Percentiles rank a stretch among this genome's conserved stretches.
Conservation (phyloP, 192 early-diverging fungal genomes). For the Allomyces arbusculus region DNA sequence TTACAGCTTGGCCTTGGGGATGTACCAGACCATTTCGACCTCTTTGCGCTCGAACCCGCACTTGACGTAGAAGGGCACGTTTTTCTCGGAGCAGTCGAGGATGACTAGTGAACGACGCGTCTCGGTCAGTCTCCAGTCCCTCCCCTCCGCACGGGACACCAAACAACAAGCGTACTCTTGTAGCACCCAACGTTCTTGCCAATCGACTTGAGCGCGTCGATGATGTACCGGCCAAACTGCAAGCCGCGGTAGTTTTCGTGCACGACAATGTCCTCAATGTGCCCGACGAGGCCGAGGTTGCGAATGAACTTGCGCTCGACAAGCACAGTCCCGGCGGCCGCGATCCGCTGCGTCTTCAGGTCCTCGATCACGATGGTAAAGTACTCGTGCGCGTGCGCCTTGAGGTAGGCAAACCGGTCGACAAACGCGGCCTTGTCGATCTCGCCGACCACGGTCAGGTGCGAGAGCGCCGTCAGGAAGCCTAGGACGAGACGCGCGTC, state of each 20-base stretch:
- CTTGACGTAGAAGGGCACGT: slow-evolving; percentile 82
- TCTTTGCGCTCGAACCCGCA: slow-evolving; percentile 64
- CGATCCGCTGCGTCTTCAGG: slow-evolving; percentile 32
- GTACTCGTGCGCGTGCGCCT: slow-evolving; percentile 34
- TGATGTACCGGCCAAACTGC: slow-evolving; percentile 43
- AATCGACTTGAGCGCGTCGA: slow-evolving; percentile 69
- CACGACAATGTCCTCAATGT: slow-evolving; percentile 36
- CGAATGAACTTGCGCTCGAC: slow-evolving; percentile 84
- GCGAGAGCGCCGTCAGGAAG: slow-evolving; percentile 37
- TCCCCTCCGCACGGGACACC: background rate
- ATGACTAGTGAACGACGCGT: background rate
- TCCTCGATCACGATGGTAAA: slow-evolving; percentile 74
- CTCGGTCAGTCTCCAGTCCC: too few species aligned
- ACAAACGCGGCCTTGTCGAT: slow-evolving; percentile 32
- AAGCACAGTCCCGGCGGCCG: slow-evolving; percentile 68
- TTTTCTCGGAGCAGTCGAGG: slow-evolving; percentile 10
- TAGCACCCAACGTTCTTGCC: slow-evolving; percentile 64
- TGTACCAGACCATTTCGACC: slow-evolving; percentile 46
- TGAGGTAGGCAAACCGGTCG: slow-evolving; percentile 60
- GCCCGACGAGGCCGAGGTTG: slow-evolving; percentile 46
- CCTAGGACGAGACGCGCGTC: slow-evolving; percentile 22
- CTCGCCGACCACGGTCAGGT: slow-evolving; percentile 59
- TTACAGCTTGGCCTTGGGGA: slow-evolving; percentile 7
- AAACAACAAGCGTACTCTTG: slow-evolving; percentile 23
- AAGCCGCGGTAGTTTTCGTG: slow-evolving; percentile 48